Evolutionary conservation across 148 eudicot species (phyloP), one percentile per base, ranked within the genome.

Genomic region (Suaeda aralocaspica): DNA sequence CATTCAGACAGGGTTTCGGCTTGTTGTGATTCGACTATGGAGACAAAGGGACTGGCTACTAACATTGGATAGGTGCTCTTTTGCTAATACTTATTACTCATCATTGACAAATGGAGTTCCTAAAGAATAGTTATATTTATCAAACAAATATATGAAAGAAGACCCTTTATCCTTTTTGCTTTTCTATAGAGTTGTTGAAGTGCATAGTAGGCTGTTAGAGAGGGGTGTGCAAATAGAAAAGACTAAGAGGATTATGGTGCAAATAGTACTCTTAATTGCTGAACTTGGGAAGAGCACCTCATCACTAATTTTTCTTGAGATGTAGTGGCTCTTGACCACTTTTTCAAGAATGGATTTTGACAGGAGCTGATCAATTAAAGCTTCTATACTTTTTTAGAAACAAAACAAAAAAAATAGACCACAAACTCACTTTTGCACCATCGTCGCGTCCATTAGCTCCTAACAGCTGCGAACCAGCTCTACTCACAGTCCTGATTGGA

Each of bases 381-480:
- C 41, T 8, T 36, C 4, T 53, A 11, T 1, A 39, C 19, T 69
- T n/a, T 29, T 36, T 21, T 36, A 36, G 41, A 36, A 16, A 31
- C 41, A 50, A 25, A 29, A 24, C 44, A 48, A 44, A 53, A 30
- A 50, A 28, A 59, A 75, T 57, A 62, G 50, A 51, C 57, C 29
- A 51, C 1, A 67, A 74, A 81, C 98, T 79, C 71, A 93, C 98
- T 77, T 83, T 75, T 65, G 86, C 92, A 49, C 92, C 96, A 87
- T 93, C 92, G 80, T 93, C 98, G 49, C 98, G 96, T 57, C 98
- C 98, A 84, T 91, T 90, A 59, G 96, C 83, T 65, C 98, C 98
- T 49, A 93, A 74, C 71, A 72, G 57, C 74, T 90, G 98, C 51
- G 96, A 88, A 72, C 84, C 88, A 58, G 98, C 95, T 79, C 98